Evolutionary conservation across 1,284 basidiomycete species (phyloP), one percentile per base, ranked within the genome.

Genomic region (Pholiota adiposa): DNA sequence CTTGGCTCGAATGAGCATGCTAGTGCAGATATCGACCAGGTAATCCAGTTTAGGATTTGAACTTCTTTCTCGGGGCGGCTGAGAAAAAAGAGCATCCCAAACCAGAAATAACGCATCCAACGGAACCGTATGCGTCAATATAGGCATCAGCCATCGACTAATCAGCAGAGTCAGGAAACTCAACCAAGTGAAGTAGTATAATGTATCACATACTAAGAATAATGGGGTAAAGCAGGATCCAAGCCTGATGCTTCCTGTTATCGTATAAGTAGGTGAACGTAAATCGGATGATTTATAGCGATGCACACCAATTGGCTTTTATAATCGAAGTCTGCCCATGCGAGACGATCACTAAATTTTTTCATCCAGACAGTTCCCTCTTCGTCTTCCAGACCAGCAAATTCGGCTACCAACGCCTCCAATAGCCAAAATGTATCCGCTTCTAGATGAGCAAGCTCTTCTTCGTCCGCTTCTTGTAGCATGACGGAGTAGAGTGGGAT

Each of bases 361-460:
- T 76, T 79, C 76, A 86, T 86, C 89, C 88, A 92, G 29, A 79
- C 46, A 44, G 75, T 80, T 3, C 82, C 82, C 12, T 82, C 82
- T 46, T 86, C 85, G 54, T 86, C 83, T 59, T 90, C 85, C 29
- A 93, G 70, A 59, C 91, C 90, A 1, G 83, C 78, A 56, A 92
- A 84, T 67, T 93, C 91, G 21, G 85, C 84, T 0, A 92, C 75
- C 67, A 93, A 77, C 0, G 87, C 82, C 69, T 92, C 89, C 61
- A 93, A 89, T 12, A 91, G 67, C 91, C 90, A 93, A 72, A 93
- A 93, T 0, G 87, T 82, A 66, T 93, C 91, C 1, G 91, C 90
- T 70, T 93, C 91, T 6, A 82, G 81, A 70, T 93, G 90, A 1
- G 82, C 79, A 6, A 82, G 67, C 51, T 90, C 87, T 58, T 83